Conservation (phyloP, 768 basidiomycete species). For the Hygrocybe punicea region DNA sequence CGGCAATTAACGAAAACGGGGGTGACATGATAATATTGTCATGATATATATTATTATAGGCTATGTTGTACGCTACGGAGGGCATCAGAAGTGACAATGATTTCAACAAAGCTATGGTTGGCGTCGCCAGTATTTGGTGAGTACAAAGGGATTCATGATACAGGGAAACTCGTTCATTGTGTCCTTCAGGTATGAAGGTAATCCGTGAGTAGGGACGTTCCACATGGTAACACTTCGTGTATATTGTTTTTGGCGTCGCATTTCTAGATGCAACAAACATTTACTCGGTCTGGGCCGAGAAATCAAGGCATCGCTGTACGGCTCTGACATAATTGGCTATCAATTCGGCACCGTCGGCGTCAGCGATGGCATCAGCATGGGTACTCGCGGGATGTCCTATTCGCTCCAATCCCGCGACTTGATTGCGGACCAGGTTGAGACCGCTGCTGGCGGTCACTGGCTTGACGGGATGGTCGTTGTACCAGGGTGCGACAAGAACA, state of each 20-base stretch:
- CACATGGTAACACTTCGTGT: neutral
- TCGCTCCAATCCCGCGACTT: conserved; percentile 97
- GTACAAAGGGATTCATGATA: conserved; percentile 23
- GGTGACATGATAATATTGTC: neutral
- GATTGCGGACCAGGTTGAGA: conserved; percentile 96
- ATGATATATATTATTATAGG: conserved; percentile 45
- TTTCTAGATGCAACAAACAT: conserved; percentile 86
- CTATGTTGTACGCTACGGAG: conserved; percentile 99
- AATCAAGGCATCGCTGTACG: conserved; percentile 74
- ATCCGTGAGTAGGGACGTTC: conserved; percentile 65
- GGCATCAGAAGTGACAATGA: conserved; percentile 77
- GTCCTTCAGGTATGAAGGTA: conserved; percentile 87
- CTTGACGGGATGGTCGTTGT: conserved; percentile 97
- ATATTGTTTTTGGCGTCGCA: conserved; percentile 3
- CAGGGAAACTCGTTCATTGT: conserved; percentile 2
- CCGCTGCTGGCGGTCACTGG: conserved; percentile 94
- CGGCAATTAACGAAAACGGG: neutral
- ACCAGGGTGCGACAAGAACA: conserved; percentile 99
- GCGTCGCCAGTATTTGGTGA: conserved; percentile 94
- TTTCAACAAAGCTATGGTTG: conserved; percentile 95
- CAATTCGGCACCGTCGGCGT: conserved; percentile 98
- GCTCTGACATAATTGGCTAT: conserved; percentile 81
- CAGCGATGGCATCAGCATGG: conserved; percentile 98
- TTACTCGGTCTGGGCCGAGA: conserved; percentile 84
- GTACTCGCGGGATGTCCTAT: conserved; percentile 88